Base-by-base conservation (phyloP, 2,329 filamentous ascomycete genomes). In the Fusarium continuum region DNA sequence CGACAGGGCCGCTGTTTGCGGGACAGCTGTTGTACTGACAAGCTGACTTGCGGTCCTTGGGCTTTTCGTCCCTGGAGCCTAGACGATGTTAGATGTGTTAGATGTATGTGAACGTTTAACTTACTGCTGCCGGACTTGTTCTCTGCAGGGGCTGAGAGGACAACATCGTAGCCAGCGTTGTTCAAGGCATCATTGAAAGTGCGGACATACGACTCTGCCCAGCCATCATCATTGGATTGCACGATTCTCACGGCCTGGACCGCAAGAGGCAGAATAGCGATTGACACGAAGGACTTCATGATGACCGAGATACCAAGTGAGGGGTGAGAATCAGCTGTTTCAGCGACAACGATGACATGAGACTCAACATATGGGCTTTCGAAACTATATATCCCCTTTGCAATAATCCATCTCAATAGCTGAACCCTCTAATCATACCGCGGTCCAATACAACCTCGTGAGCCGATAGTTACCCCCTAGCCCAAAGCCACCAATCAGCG, bases 161-260 rank as follows among this genome's bases (percentile, higher is more conserved):
- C 79, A 8, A 87, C 85, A 9, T 85, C 78, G 66, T 91, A 83
- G 1, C 85, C 86, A 3, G 83, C 81, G 2, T 74, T 74, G 9
- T 75, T 80, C 34, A 91, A 75, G 11, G 80, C 78, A 47, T 85
- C 75, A 74, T 88, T 85, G 46, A 91, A 77, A 0, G 81, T 80
- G 14, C 89, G 83, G 44, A 88, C 76, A 69, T 91, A 90, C 34
- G 82, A 82, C 76, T 91, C 89, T 6, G 88, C 87, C 89, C 89
- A 91, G 28, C 89, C 89, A 71, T 91, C 89, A 64, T 91, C 89
- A 74, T 91, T 91, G 64, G 83, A 83, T 53, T 88, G 85, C 49
- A 91, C 71, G 68, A 89, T 85, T 65, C 86, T 85, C 39, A 82
- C 63, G 26, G 61, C 72, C 50, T 76, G 73, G 2, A 62, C 72